A percentile compares a stretch with the other conserved stretches of the same genome.
Conservation (phyloP, 345 rosid species). For the Sonneratia alba region DNA sequence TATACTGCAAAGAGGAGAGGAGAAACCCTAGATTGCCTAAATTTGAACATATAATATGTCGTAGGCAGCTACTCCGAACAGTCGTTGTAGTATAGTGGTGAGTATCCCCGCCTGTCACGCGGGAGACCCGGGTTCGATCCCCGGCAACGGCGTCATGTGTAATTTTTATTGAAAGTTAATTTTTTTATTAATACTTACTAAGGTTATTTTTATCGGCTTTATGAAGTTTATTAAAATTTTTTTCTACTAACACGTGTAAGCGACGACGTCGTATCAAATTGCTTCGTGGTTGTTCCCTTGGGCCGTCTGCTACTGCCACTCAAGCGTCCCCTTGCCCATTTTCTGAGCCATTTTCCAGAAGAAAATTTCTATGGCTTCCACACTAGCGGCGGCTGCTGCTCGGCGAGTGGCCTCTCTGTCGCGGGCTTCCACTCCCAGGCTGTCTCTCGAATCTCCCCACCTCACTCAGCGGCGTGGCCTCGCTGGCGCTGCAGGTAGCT, state of each 20-base stretch:
- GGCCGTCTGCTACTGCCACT: not conserved
- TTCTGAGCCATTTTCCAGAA: not conserved
- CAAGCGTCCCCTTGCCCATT: not conserved
- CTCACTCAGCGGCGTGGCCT: conserved; percentile 65
- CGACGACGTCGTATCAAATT: not conserved
- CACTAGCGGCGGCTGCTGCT: conserved; percentile 37
- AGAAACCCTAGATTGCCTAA: conserved; percentile 10
- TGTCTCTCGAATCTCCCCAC: conserved; percentile 23
- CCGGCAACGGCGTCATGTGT: conserved; percentile 61
- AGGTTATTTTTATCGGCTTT: too few species aligned
- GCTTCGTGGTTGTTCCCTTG: not conserved
- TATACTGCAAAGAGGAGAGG: not conserved
- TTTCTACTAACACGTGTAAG: too few species aligned
- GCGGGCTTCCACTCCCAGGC: conserved; percentile 22
- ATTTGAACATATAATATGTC: too few species aligned
- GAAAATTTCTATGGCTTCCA: conserved; percentile 33
- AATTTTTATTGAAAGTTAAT: too few species aligned
- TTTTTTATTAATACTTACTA: too few species aligned
- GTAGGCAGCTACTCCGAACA: too few species aligned
- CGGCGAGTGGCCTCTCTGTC: conserved; percentile 26
- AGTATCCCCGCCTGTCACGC: conserved; percentile 97
- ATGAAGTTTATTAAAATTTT: too few species aligned
- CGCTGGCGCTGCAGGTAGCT: conserved; percentile 77
- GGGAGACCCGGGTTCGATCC: conserved; percentile 98
- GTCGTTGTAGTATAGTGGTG: conserved; percentile 96